Evolutionary conservation across 495 filamentous ascomycete species (phyloP), one percentile per base, ranked within the genome.

Genomic region (Aspergillus nidulans): DNA sequence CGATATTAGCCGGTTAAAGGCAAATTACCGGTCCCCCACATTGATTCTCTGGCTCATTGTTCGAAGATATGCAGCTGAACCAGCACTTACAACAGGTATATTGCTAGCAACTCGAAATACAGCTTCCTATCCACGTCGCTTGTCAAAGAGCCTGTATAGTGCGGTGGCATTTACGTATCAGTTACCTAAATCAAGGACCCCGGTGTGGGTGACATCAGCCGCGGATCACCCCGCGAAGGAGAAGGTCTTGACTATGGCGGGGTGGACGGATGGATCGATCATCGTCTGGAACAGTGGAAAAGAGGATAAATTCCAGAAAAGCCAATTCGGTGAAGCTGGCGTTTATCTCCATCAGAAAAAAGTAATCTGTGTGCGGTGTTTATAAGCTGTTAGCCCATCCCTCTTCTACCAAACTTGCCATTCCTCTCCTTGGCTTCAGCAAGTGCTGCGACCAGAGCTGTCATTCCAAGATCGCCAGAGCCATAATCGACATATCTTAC

Each of bases 1-100:
- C 44, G 21, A 51, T 28, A 54, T 64, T 59, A 64, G 60, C 59
- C 59, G 62, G 62, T 45, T 56, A 34, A 13, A 18, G 36, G 36
- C n/a, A 62, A 65, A 60, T 62, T 62, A 53, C 59, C 63, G 59
- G 59, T 41, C 53, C 15, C 6, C 30, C 15, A 13, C 9, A 43
- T 23, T 43, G 7, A 18, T 43, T 34, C 15, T 13, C 15, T 34
- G 26, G n/a, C n/a, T n/a, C n/a, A n/a, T n/a, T n/a, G n/a, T 28
- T 9, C 4, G 26, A 4, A 13, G 4, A 13, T 34, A 34, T 34
- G 30, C 30, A 34, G 30, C 30, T 28, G 26, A 28, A 4, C 9
- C 9, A 28, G 4, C 26, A 28, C 5, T 5, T 28, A 28, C 9
- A 28, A 28, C 26, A 28, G 26, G 9, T 28, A 28, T 28, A 28